Evolutionary conservation across 2,329 filamentous ascomycete genomes (phyloP), one percentile per base, ranked within the genome.

Genomic region (Dactylellina haptotyla): DNA sequence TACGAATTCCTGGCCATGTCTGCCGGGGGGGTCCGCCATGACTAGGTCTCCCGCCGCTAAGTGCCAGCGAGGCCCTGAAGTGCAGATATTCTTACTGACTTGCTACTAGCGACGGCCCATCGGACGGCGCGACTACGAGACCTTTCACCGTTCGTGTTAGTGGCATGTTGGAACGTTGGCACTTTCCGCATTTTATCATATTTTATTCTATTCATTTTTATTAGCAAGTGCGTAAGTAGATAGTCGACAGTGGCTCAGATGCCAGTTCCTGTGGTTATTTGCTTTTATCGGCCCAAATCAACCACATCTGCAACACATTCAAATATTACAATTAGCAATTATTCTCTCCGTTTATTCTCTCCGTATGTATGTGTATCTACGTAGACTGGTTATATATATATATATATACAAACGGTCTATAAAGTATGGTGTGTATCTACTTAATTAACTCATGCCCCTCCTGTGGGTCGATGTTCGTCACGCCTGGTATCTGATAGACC

Each of bases 1-100:
- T n/a, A n/a, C n/a, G n/a, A n/a, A n/a, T n/a, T n/a, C n/a, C n/a
- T n/a, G n/a, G n/a, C n/a, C n/a, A n/a, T n/a, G n/a, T n/a, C 25
- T 4, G 41, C 62, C 62, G 57, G 62, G 62, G n/a, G n/a, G n/a
- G n/a, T n/a, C n/a, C n/a, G n/a, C n/a, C n/a, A n/a, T n/a, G n/a
- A n/a, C n/a, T n/a, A n/a, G n/a, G 62, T 66, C 62, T 48, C 37
- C 62, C 51, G 62, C 62, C 62, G 62, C 62, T 66, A 65, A 46
- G 23, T 58, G 25, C 8, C 25, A 8, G 30, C n/a, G 45, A 18
- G 62, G 43, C 41, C 51, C 62, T 16, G 20, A 51, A 20, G 4
- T 50, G 32, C 32, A 34, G 5, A 14, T 32, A 20, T n/a, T 50
- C n/a, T 18, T 25, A 43, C 54, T 14, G 46, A 43, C 59, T 45